Percentiles rank a stretch among this genome's conserved stretches.
phyloP scores from a whole-genome alignment of 2,329 filamentous ascomycete species.

The Xylaria sp. region DNA sequence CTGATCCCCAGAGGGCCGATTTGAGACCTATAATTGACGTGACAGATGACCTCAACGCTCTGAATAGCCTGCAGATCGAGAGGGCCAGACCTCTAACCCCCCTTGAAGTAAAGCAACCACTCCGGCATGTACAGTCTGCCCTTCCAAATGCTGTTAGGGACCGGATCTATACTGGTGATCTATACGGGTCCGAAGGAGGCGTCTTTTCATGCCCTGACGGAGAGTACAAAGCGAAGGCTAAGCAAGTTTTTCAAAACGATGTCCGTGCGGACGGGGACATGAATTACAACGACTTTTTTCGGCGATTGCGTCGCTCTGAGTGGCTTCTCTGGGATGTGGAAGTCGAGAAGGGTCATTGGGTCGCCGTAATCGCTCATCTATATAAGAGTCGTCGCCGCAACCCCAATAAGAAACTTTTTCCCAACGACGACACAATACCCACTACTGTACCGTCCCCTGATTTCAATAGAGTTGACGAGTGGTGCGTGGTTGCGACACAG shows the following conservation, averaged over 20 bases:
- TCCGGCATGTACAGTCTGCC: slow-evolving; percentile 18
- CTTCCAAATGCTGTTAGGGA: slow-evolving; percentile 13
- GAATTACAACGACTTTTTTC: slow-evolving; percentile 21
- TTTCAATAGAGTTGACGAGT: slow-evolving; percentile 17
- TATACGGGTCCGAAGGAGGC: slow-evolving; percentile 10
- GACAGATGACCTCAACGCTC: slow-evolving; percentile 20
- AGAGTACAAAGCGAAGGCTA: background rate
- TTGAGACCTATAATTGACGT: background rate
- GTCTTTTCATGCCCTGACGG: slow-evolving; percentile 16
- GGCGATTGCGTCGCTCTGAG: slow-evolving; percentile 16
- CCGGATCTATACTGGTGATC: slow-evolving; percentile 21
- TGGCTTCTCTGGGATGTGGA: slow-evolving; percentile 29
- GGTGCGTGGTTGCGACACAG: slow-evolving; percentile 20
- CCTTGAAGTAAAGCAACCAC: slow-evolving; percentile 23
- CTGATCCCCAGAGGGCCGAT: slow-evolving; percentile 1
- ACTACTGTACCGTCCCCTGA: background rate
- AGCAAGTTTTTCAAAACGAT: slow-evolving; percentile 2
- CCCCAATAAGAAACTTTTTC: background rate
- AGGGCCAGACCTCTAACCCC: slow-evolving; percentile 1
- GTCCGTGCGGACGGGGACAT: background rate
- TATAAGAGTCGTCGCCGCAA: background rate
- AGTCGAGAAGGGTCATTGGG: slow-evolving; percentile 21
- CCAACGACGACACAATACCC: background rate
- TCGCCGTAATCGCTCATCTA: slow-evolving; percentile 26
- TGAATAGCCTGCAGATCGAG: slow-evolving; percentile 24